Evolutionary conservation across 495 filamentous ascomycete species (phyloP), one percentile per base, ranked within the genome.

Genomic region (Penicillium pancosmium): DNA sequence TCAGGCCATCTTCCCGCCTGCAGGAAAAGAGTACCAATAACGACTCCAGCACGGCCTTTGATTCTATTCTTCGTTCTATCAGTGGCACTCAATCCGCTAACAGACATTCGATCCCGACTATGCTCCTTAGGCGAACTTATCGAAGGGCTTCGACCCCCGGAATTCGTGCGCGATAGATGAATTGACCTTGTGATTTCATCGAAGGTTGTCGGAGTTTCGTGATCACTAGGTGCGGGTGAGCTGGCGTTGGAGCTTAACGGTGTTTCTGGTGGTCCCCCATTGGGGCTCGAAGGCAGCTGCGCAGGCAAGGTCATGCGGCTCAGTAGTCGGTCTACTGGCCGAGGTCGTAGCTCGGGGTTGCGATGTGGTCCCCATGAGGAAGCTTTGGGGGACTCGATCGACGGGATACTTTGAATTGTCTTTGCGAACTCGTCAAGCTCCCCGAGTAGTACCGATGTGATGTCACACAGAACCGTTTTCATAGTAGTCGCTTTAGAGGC

Each of bases 401-500:
- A 86, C 21, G 86, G 84, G 65, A 91, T 82, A 16, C 76, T 90
- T 73, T 97, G 93, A 52, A 93, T 82, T 0, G 89, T 91, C 62
- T 86, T 93, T 57, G 92, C 93, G 59, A 96, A 86, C 5, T 86
- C 88, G 33, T 90, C 90, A 82, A 99, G 83, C 68, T 97, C 93
- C 10, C 88, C 90, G 21, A 99, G 80, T 40, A 99, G 74, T 16
- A 89, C 66, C 18, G 91, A 88, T 5, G 92, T 93, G 48, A 97
- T 84, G 73, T 97, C 92, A 68, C 94, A 96, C 81, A 98, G 87
- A 60, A 96, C 84, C 3, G 91, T 96, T 72, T 94, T 96, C 79
- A 96, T 93, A 4, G 91, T 96, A n/a, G 91, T 95, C 46, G 86
- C 83, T 69, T 86, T 90, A 35, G 86, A 90, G 18, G 84, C 79